A percentile compares a stretch with the other conserved stretches of the same genome.
phyloP scores from a whole-genome alignment of 2,329 filamentous ascomycete genomes.

The Penicillium crustosum region DNA sequence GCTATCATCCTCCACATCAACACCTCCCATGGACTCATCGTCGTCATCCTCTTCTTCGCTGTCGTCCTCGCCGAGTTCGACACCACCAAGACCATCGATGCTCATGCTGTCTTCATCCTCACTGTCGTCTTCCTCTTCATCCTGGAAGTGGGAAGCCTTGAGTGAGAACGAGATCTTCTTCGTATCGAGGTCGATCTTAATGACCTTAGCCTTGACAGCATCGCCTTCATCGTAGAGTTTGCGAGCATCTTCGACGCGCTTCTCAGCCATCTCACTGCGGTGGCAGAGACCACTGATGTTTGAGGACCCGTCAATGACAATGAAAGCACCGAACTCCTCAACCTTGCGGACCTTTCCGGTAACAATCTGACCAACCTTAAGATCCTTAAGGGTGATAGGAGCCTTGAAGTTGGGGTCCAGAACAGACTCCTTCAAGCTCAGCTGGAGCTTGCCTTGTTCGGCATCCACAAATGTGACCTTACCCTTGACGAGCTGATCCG shows the following conservation, averaged over 20 bases:
- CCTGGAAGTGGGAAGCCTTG: slow-evolving; percentile 86
- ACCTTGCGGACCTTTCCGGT: slow-evolving; percentile 92
- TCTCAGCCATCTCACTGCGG: slow-evolving; percentile 85
- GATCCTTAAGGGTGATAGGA: slow-evolving; percentile 70
- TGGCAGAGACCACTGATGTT: slow-evolving; percentile 95
- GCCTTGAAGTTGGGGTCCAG: slow-evolving; percentile 77
- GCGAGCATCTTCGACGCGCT: slow-evolving; percentile 75
- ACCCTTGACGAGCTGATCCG: slow-evolving; percentile 88
- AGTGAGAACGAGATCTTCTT: slow-evolving; percentile 84
- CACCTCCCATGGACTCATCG: slow-evolving; percentile 43
- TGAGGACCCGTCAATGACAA: slow-evolving; percentile 79
- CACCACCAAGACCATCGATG: slow-evolving; percentile 33
- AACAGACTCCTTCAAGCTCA: slow-evolving; percentile 83
- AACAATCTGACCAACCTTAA: slow-evolving; percentile 76
- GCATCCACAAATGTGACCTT: slow-evolving; percentile 73
- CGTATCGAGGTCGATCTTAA: slow-evolving; percentile 73
- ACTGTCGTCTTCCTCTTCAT: slow-evolving; percentile 50
- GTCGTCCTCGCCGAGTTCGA: slow-evolving; percentile 38
- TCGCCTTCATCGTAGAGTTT: slow-evolving; percentile 90
- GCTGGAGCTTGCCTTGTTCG: slow-evolving; percentile 69
- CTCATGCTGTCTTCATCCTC: slow-evolving; percentile 49
- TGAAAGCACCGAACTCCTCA: slow-evolving; percentile 92
- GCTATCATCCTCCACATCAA: slow-evolving; percentile 45
- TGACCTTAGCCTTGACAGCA: slow-evolving; percentile 83
- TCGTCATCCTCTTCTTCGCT: slow-evolving; percentile 36